These are phyloP conservation scores for Neopestalotiopsis rosae DNA, from an alignment of 2,329 filamentous ascomycete genomes.

Conservation along the genomic window DNA sequence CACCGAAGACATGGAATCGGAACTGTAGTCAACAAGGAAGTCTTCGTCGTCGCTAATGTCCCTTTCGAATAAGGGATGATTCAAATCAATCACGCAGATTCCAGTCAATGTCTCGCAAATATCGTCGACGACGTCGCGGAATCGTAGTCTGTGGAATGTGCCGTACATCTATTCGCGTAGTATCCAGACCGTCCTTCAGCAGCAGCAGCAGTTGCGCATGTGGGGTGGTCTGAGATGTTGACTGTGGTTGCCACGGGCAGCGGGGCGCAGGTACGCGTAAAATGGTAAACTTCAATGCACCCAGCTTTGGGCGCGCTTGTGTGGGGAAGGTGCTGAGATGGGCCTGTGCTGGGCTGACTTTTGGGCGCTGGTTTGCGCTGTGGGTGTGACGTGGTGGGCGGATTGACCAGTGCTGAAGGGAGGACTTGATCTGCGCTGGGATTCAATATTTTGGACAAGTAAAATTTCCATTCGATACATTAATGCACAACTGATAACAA, in stretches of 20 bases:
- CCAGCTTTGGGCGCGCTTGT: neutral
- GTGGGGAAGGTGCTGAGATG: slow-evolving; percentile 2
- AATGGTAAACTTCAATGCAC: neutral
- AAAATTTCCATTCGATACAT: too few relatives aligned
- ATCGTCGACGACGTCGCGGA: slow-evolving; percentile 29
- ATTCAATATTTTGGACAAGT: neutral
- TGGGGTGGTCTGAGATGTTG: neutral
- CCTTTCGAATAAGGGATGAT: neutral
- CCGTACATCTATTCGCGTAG: slow-evolving; percentile 24
- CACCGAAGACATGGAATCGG: slow-evolving; percentile 15
- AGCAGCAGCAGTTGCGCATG: neutral
- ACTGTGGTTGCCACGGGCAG: slow-evolving; percentile 5
- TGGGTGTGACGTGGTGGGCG: neutral
- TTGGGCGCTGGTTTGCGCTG: neutral
- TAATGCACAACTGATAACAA: too few relatives aligned
- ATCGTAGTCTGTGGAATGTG: slow-evolving; percentile 31
- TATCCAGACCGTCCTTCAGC: neutral
- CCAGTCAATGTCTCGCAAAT: slow-evolving; percentile 19
- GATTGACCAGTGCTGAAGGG: neutral
- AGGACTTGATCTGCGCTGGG: neutral
- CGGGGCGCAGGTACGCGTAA: neutral
- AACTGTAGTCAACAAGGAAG: slow-evolving; percentile 24
- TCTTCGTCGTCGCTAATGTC: neutral
- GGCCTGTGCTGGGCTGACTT: neutral
- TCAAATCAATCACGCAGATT: slow-evolving; percentile 6